Evolutionary conservation across 1,284 basidiomycete species (phyloP).

Genomic region (Vanrija sp.): DNA sequence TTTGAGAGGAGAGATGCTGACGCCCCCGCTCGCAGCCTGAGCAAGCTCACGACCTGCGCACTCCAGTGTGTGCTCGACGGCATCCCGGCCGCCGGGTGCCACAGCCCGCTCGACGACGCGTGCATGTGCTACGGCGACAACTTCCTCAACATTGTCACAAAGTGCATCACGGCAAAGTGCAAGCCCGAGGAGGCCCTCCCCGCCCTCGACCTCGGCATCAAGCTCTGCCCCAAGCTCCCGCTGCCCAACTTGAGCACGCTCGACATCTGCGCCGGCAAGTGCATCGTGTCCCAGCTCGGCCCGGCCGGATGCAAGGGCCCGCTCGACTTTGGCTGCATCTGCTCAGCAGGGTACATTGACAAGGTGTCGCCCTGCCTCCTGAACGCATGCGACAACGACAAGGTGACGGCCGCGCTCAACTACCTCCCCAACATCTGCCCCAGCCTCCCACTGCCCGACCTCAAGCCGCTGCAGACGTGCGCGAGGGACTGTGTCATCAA

Average conservation of each 20-base stretch:
- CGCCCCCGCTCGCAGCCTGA: too few relatives aligned
- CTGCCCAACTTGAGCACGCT: slow-evolving; percentile 5
- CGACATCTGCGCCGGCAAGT: background rate
- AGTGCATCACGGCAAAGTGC: slow-evolving; percentile 3
- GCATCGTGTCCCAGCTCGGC: background rate
- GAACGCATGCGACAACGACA: background rate
- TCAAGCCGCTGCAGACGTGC: background rate
- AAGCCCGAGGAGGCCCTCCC: background rate
- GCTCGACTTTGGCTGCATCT: slow-evolving; percentile 7
- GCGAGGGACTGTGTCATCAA: slow-evolving; percentile 3
- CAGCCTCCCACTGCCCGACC: slow-evolving; percentile 1
- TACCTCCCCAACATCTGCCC: slow-evolving; percentile 3
- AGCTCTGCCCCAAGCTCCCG: background rate
- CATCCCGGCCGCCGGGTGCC: too few relatives aligned
- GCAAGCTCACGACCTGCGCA: too few relatives aligned
- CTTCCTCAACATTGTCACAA: too few relatives aligned
- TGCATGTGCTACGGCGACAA: too few relatives aligned
- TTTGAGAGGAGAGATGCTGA: too few relatives aligned
- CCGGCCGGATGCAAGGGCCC: background rate
- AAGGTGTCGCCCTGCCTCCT: background rate
- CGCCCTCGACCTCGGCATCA: background rate
- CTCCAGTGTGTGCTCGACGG: too few relatives aligned
- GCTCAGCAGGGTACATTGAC: background rate
- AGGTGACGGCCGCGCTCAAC: slow-evolving; percentile 1
- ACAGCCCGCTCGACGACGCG: too few relatives aligned